Conservation (phyloP, 2,329 filamentous ascomycete species). For the Lasiodiplodia gonubiensis region DNA sequence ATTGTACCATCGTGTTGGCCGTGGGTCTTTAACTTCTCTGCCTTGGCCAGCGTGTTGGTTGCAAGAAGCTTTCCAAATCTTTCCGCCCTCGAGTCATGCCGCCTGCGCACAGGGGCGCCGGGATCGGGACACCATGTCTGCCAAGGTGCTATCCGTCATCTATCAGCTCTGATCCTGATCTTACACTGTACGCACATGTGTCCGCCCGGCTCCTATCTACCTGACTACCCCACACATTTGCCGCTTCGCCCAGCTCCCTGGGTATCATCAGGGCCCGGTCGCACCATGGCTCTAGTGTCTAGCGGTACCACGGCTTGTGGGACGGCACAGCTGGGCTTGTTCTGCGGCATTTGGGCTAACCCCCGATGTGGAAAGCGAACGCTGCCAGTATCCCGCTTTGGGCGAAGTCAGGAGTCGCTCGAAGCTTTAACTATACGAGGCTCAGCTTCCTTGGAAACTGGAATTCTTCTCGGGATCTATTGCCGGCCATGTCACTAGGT, state of each 20-base stretch:
- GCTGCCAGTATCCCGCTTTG: background rate
- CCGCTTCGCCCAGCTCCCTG: background rate
- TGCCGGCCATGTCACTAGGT: background rate
- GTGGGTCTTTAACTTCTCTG: background rate
- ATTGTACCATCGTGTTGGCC: background rate
- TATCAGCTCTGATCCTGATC: background rate
- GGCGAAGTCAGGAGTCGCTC: background rate
- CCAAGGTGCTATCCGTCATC: background rate
- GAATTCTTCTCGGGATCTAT: background rate
- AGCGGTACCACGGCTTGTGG: background rate
- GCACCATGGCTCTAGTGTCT: background rate
- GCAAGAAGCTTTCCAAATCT: background rate
- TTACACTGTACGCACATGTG: background rate
- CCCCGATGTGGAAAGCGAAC: background rate
- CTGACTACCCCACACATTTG: background rate
- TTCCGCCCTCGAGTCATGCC: background rate
- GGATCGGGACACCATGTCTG: background rate
- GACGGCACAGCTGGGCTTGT: conserved; percentile 3
- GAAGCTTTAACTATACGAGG: background rate
- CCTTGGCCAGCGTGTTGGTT: background rate
- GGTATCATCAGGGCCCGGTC: no score
- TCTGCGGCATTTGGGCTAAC: background rate
- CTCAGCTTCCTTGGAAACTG: background rate
- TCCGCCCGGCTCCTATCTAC: no score
- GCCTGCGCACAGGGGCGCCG: background rate